A percentile compares a stretch with the other conserved stretches of the same genome.
phyloP scores from a whole-genome alignment of 352 stramenopile species.

The Pythium phragmiticola region DNA sequence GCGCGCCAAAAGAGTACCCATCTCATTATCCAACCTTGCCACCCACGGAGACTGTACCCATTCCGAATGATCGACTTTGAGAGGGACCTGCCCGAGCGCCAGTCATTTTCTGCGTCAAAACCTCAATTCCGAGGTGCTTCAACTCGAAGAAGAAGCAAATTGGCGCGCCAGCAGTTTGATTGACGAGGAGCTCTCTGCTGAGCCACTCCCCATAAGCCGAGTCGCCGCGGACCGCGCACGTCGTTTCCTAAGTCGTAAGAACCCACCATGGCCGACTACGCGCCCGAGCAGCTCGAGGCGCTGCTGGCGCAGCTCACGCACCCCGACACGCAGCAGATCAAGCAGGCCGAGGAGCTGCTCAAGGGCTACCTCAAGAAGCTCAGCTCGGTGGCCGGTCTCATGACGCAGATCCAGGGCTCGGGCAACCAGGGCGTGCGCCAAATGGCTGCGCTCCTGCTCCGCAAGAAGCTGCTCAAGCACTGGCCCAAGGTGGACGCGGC shows the following conservation, averaged over 20 bases:
- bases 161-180: conserved; percentile 18
- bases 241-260: not conserved
- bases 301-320: conserved; percentile 91
- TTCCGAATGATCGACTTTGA: conserved; percentile 19
- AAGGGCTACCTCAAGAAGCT: conserved; percentile 94
- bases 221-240: conserved; percentile 1
- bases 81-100: conserved; percentile 19
- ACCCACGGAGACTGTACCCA: conserved; percentile 14
- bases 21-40: not conserved
- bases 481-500: conserved; percentile 88
- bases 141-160: conserved; percentile 17
- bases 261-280: conserved; percentile 67
- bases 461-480: conserved; percentile 94
- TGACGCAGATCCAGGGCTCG: conserved; percentile 88
- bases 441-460: conserved; percentile 91
- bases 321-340: conserved; percentile 94
- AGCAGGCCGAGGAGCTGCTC: conserved; percentile 90
- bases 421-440: conserved; percentile 84
- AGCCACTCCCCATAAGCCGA: conserved; percentile 8
- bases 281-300: conserved; percentile 80
- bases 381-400: conserved; percentile 78
- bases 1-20: conserved; percentile 18
- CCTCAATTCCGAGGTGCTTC: conserved; percentile 27
- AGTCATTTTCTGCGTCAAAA: conserved; percentile 30
- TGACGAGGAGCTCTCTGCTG: conserved; percentile 8